Evolutionary conservation across 140 eudicot species (phyloP).

Genomic region (Oenanthe javanica): DNA sequence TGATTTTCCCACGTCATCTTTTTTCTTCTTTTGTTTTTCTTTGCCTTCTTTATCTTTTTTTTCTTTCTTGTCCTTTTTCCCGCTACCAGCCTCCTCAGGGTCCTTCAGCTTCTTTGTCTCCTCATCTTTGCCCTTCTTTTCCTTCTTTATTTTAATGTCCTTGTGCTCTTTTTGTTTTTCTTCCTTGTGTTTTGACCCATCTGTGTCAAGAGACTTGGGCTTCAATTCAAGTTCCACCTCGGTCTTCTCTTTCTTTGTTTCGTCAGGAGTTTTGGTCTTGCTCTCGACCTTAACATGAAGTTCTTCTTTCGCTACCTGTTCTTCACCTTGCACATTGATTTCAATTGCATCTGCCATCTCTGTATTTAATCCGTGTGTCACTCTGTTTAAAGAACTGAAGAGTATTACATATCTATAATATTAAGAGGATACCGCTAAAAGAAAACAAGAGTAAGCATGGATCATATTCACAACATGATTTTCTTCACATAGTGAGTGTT

Average conservation of each 20-base stretch:
- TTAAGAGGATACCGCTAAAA: neutral
- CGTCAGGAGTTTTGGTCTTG: slow-evolving; percentile 34
- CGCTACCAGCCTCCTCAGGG: slow-evolving; percentile 15
- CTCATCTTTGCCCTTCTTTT: slow-evolving; percentile 18
- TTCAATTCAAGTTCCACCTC: slow-evolving; percentile 40
- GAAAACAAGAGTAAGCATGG: neutral
- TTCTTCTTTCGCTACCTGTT: slow-evolving; percentile 30
- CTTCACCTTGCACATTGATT: slow-evolving; percentile 25
- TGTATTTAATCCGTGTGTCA: neutral
- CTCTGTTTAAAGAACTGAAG: neutral
- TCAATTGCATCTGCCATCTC: slow-evolving; percentile 36
- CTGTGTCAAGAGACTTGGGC: slow-evolving; percentile 42
- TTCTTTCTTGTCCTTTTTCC: slow-evolving; percentile 24
- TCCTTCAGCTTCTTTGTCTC: slow-evolving; percentile 12
- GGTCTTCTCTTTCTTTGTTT: slow-evolving; percentile 29
- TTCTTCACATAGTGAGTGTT: neutral
- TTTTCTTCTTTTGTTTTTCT: slow-evolving; percentile 18
- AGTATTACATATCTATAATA: neutral
- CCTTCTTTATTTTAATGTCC: slow-evolving; percentile 21
- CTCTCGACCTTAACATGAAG: slow-evolving; percentile 31
- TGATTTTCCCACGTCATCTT: slow-evolving; percentile 17
- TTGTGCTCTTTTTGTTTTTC: slow-evolving; percentile 25
- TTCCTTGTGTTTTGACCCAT: slow-evolving; percentile 38
- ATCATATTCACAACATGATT: neutral
- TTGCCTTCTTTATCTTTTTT: slow-evolving; percentile 15